Evolutionary conservation across 306 rosid genomes (phyloP).

Genomic region (Glycine tomentella): DNA sequence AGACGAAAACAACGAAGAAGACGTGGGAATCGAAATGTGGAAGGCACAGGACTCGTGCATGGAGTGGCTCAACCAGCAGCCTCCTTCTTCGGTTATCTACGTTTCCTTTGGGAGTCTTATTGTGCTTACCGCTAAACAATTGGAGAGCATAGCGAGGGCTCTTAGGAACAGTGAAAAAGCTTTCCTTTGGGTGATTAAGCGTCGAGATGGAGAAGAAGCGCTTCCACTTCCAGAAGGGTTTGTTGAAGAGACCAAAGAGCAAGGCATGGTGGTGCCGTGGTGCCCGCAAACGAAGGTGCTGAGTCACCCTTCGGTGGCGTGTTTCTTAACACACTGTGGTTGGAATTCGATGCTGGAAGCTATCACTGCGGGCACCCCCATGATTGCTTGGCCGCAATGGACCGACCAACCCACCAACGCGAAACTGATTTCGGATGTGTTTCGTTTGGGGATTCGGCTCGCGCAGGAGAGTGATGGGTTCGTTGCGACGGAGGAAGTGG

Average conservation of each 20-base stretch:
- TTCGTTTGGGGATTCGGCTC: conserved; percentile 48
- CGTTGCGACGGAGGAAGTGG: conserved; percentile 49
- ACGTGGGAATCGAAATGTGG: conserved; percentile 58
- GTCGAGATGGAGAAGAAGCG: not conserved
- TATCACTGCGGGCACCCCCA: conserved; percentile 49
- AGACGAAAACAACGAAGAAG: conserved; percentile 47
- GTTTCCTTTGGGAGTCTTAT: conserved; percentile 60
- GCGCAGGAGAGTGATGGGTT: conserved; percentile 46
- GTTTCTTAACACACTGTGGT: conserved; percentile 66
- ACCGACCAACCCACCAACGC: conserved; percentile 68
- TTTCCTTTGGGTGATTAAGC: conserved; percentile 60
- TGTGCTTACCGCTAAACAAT: conserved; percentile 30
- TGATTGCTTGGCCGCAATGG: conserved; percentile 65
- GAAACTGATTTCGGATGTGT: conserved; percentile 54
- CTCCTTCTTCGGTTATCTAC: conserved; percentile 56
- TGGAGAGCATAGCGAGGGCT: conserved; percentile 55
- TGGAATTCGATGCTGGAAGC: conserved; percentile 65
- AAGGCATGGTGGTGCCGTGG: conserved; percentile 59
- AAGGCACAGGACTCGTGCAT: conserved; percentile 55
- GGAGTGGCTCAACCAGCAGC: conserved; percentile 55
- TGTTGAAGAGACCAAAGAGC: conserved; percentile 51
- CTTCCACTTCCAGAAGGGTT: conserved; percentile 40
- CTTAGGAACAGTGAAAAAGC: conserved; percentile 30
- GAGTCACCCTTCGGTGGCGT: conserved; percentile 53
- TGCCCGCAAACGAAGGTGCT: conserved; percentile 61